These are phyloP conservation scores for Gymnopilus dilepis DNA, from an alignment of 768 basidiomycete genomes.

Conservation along the genomic window DNA sequence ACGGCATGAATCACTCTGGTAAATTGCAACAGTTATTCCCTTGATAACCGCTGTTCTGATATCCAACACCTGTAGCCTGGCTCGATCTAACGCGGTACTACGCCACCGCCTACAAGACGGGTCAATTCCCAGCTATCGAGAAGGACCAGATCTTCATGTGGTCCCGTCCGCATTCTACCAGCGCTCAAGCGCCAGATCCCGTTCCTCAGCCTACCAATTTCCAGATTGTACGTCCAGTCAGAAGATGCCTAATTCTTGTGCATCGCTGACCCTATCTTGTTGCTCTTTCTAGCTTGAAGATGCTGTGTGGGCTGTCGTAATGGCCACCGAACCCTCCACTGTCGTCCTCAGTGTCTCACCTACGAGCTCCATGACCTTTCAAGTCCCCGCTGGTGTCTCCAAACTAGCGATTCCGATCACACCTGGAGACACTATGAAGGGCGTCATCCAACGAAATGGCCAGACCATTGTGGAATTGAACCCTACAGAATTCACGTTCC, in stretches of 20 bases:
- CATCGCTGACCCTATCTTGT: neutral
- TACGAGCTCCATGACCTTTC: conserved; percentile 47
- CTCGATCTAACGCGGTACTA: conserved; percentile 71
- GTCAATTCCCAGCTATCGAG: conserved; percentile 58
- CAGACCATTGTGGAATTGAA: conserved; percentile 50
- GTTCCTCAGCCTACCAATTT: conserved; percentile 61
- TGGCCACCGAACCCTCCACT: conserved; percentile 58
- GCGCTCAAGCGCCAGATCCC: conserved; percentile 58
- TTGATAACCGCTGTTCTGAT: conserved; percentile 11
- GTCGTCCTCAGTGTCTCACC: conserved; percentile 60
- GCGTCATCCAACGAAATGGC: conserved; percentile 54
- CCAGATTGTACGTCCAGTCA: conserved; percentile 55
- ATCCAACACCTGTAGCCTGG: conserved; percentile 49
- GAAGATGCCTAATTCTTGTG: conserved; percentile 28
- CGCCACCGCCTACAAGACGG: conserved; percentile 73
- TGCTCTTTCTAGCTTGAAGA: conserved; percentile 56
- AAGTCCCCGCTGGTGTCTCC: conserved; percentile 60
- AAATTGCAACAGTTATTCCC: conserved; percentile 17
- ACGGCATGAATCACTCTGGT: conserved; percentile 65
- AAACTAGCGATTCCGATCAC: conserved; percentile 65
- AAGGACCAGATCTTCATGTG: conserved; percentile 72
- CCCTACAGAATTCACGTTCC: conserved; percentile 58
- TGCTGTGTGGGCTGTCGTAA: conserved; percentile 70
- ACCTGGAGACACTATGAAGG: conserved; percentile 56
- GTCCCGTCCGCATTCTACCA: conserved; percentile 67